Evolutionary conservation across 805 yeast species (phyloP), one percentile per base, ranked within the genome.

Genomic region (Myxozyma udenii): DNA sequence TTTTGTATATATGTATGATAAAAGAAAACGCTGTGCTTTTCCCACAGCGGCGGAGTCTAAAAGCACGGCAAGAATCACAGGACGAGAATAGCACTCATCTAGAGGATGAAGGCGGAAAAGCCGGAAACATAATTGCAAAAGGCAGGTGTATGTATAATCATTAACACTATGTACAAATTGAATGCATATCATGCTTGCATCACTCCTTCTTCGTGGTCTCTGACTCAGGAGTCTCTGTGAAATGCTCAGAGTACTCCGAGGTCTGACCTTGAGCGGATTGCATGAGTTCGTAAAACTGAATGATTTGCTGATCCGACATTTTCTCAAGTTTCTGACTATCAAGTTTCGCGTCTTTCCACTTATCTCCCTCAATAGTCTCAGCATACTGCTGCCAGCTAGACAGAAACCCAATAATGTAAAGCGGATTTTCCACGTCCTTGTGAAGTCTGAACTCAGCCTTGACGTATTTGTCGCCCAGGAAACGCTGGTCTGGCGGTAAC

Each of bases 371-470:
- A 65, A 61, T 41, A 25, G 63, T 59, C 58, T 70, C 73, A 11
- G 66, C 62, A 47, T 73, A 73, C 50, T 69, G 66, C 68, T 93
- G 98, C 99, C 99, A 93, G 54, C 87, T 84, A 1, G 95, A 81
- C 55, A 93, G 74, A 62, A 93, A 93, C 9, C 97, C 98, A 9
- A 93, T 89, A 30, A 93, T 88, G 64, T 91, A 95, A 22, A 88
- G 74, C 2, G 99, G 98, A 67, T 93, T 89, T 59, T 88, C 96
- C 4, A 84, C 78, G 43, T 73, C 69, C 53, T 81, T 78, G 70
- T 93, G 98, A 4, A 90, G 84, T 62, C 82, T 81, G 73, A 93
- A 93, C 71, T 93, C 99, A 32, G 83, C 79, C 65, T 82, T 85
- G 46, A 91, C 96, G 66, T 93, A 93, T 60, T 80, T 76, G 68